Evolutionary conservation across 2,329 filamentous ascomycete species (phyloP), one percentile per base, ranked within the genome.

Genomic region (Periconia sp.): DNA sequence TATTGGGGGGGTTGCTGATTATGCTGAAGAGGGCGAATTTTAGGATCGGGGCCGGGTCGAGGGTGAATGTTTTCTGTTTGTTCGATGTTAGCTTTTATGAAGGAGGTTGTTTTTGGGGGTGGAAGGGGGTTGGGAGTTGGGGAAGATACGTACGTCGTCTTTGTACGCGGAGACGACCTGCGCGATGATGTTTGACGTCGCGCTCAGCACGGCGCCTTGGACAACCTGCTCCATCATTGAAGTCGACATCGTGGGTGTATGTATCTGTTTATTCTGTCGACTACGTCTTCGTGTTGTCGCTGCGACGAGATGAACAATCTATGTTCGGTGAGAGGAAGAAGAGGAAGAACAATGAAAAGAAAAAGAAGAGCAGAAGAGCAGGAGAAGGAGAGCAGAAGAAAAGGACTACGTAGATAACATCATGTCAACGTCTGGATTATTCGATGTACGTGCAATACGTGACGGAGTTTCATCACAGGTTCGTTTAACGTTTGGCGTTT

Each of bases 1-100:
- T 90, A 75, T 97, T 97, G 43, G 89, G 89, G 2, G 92, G 91
- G 41, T 87, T 88, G 72, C 82, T 87, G 54, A 96, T 69, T 33
- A 90, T 68, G 59, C 87, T 84, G 77, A 88, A 96, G 49, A 91
- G 67, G 48, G 90, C 76, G 74, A 95, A 96, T 69, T 92, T 89
- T 61, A 92, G 76, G 42, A 96, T 80, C 3, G 88, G 85, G 6
- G 82, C 75, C 74, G 82, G 81, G 73, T 92, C 84, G 62, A 95
- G 77, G 20, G 77, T 72, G 49, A 90, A 81, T 27, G 23, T 27
- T 3, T 27, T 27, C 52, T 52, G 37, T 33, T 6, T 40, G 46
- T 49, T 7, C 43, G 51, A 48, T 23, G 33, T 33, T 33, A 8
- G 7, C 14, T 33, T 33, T 33, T 33, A 8, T 33, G 20, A n/a